phyloP scores from a whole-genome alignment of 805 yeast genomes.

The Suhomyces vadensis region DNA sequence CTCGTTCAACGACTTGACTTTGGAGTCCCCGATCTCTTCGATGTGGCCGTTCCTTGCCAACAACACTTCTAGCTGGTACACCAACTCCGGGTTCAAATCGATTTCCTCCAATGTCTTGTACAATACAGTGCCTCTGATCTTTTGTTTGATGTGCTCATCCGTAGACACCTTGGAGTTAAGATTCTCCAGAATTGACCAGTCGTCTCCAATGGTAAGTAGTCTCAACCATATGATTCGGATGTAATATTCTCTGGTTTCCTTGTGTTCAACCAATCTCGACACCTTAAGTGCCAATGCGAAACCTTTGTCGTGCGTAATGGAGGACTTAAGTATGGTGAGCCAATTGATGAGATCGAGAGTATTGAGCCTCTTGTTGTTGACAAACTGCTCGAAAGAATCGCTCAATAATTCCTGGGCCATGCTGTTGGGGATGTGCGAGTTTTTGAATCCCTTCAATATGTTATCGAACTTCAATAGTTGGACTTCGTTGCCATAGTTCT shows the following conservation, averaged over 20 bases:
- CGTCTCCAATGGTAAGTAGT: conserved; percentile 49
- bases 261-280: conserved; percentile 41
- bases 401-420: conserved; percentile 19
- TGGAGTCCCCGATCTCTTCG: conserved; percentile 9
- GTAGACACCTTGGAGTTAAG: conserved; percentile 32
- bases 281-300: conserved; percentile 52
- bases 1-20: conserved; percentile 3
- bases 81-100: conserved; percentile 7
- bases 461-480: conserved; percentile 28
- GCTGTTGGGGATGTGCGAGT: conserved; percentile 13
- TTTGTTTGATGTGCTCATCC: conserved; percentile 42
- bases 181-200: conserved; percentile 46
- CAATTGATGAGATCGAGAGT: conserved; percentile 52
- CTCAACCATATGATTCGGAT: conserved; percentile 55
- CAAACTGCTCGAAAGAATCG: conserved; percentile 29
- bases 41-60: conserved; percentile 6
- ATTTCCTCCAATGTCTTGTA: conserved; percentile 40
- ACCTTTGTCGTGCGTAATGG: conserved; percentile 16
- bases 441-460: conserved; percentile 19
- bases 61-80: conserved; percentile 16
- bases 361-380: conserved; percentile 39
- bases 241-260: conserved; percentile 21
- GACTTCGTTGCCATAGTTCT: conserved; percentile 26
- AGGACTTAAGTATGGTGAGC: conserved; percentile 47
- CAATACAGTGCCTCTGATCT: conserved; percentile 43